These are phyloP conservation scores for Russula sp. DNA, from an alignment of 768 basidiomycete genomes.

Conservation along the genomic window DNA sequence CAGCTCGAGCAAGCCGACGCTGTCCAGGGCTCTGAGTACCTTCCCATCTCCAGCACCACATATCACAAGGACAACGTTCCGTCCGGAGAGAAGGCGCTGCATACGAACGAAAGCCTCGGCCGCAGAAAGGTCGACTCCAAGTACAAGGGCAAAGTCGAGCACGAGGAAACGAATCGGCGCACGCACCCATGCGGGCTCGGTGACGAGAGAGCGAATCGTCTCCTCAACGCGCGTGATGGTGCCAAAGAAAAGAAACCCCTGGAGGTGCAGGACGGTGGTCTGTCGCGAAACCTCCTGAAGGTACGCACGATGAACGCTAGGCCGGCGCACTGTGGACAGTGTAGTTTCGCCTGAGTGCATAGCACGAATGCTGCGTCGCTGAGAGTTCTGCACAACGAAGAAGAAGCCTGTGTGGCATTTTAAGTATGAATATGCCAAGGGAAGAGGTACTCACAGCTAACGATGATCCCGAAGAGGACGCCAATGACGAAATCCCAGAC, in stretches of 20 bases:
- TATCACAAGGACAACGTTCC: conserved; percentile 78
- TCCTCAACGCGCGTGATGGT: conserved; percentile 90
- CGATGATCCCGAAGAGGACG: conserved; percentile 84
- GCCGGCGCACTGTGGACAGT: conserved; percentile 87
- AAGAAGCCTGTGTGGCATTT: conserved; percentile 65
- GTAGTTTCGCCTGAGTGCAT: conserved; percentile 77
- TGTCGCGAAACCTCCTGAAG: conserved; percentile 90
- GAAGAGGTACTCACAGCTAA: conserved; percentile 58
- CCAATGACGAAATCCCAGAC: conserved; percentile 92
- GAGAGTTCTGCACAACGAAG: conserved; percentile 95
- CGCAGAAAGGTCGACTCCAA: conserved; percentile 89
- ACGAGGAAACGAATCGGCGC: conserved; percentile 86
- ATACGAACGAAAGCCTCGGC: conserved; percentile 93
- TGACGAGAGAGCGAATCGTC: conserved; percentile 68
- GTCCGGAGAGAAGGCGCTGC: conserved; percentile 69
- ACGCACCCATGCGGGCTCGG: conserved; percentile 58
- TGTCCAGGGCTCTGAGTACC: conserved; percentile 64
- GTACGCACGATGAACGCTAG: conserved; percentile 80
- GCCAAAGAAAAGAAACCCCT: conserved; percentile 90
- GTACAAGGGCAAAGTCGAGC: conserved; percentile 77
- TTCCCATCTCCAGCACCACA: conserved; percentile 66
- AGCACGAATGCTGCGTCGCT: conserved; percentile 73
- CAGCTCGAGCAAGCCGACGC: conserved; percentile 74
- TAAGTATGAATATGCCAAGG: not conserved
- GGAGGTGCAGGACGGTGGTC: conserved; percentile 80